These are phyloP conservation scores for Claviceps paspali DNA, from an alignment of 2,329 filamentous ascomycete genomes.

Conservation along the genomic window DNA sequence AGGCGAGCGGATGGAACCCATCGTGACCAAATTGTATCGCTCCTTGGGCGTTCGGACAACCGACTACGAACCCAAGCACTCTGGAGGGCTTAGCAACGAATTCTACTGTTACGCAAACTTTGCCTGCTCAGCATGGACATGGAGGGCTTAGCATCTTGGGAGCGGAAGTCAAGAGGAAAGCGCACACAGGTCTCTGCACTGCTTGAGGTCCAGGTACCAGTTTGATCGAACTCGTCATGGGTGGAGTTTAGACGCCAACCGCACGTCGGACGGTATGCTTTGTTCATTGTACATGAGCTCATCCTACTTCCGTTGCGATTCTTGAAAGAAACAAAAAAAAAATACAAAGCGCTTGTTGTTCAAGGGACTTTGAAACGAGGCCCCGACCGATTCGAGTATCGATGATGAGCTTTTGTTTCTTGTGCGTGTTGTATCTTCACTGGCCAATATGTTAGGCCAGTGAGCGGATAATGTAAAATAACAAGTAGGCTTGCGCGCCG, in stretches of 20 bases:
- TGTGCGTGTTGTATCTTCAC: not conserved
- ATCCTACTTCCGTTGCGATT: not conserved
- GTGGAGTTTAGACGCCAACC: not conserved
- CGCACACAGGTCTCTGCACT: not conserved
- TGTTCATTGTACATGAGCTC: not conserved
- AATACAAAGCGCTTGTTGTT: not conserved
- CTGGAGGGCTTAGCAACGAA: slow-evolving; percentile 63
- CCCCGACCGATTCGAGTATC: not conserved
- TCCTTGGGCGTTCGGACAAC: slow-evolving; percentile 48
- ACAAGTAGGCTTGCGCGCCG: slow-evolving; percentile 69
- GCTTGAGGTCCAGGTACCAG: not conserved
- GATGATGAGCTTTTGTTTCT: not conserved
- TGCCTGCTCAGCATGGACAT: slow-evolving; percentile 39
- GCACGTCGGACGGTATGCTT: not conserved
- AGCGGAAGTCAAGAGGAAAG: too few species aligned
- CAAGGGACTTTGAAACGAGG: not conserved
- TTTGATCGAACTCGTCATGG: not conserved
- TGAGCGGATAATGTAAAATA: slow-evolving; percentile 69
- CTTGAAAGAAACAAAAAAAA: too few species aligned
- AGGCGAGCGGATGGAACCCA: slow-evolving; percentile 56
- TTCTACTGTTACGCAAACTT: slow-evolving; percentile 72
- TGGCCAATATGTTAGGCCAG: slow-evolving; percentile 19
- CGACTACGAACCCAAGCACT: slow-evolving; percentile 52
- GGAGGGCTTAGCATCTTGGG: not conserved
- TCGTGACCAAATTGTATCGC: slow-evolving; percentile 53